Evolutionary conservation across 73 alveolate genomes (phyloP), one percentile per base, ranked within the genome.

Genomic region (Paramecium tetraurelia): DNA sequence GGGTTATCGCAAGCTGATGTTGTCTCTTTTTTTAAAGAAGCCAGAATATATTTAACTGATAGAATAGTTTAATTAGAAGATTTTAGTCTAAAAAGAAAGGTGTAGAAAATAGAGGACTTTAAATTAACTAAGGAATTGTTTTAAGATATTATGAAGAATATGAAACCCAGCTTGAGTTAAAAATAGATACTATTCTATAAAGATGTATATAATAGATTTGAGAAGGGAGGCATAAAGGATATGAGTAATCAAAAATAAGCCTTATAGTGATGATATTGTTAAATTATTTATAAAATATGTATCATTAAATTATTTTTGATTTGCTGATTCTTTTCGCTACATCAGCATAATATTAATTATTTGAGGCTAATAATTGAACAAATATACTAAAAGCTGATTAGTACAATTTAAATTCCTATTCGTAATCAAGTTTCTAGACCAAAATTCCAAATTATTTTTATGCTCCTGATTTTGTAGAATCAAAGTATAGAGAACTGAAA

Each of bases 1-100:
- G 92, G 94, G 31, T 95, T 93, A 69, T 92, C 98, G 2, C 85
- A 95, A n/a, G 97, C 98, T 11, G 98, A 95, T 72, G 85, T 95
- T 40, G 95, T 90, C 40, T 95, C 96, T n/a, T 58, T 93, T 31
- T 83, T 95, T 12, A 89, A 89, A 27, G 94, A 89, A 53, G 77
- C 84, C 7, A 89, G 94, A 89, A 89, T 58, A 22, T 89, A 44
- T 85, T 87, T 93, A 92, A 93, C 92, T 58, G 94, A 92, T 94
- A 92, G 63, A 72, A 59, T 31, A 72, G 84, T 84, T 84, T 85
- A 93, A 93, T 93, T 75, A 33, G 84, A 57, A 46, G 85, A 21
- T 27, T 93, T 24, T 84, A 92, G 77, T 70, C 68, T 18, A 10
- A 48, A 85, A 68, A 76, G 31, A 92, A 88, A 69, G 48, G 96